A percentile compares a stretch with the other conserved stretches of the same genome.
Evolutionary conservation across 1,284 basidiomycete genomes (phyloP).

Genomic region (Sporisorium graminicola): DNA sequence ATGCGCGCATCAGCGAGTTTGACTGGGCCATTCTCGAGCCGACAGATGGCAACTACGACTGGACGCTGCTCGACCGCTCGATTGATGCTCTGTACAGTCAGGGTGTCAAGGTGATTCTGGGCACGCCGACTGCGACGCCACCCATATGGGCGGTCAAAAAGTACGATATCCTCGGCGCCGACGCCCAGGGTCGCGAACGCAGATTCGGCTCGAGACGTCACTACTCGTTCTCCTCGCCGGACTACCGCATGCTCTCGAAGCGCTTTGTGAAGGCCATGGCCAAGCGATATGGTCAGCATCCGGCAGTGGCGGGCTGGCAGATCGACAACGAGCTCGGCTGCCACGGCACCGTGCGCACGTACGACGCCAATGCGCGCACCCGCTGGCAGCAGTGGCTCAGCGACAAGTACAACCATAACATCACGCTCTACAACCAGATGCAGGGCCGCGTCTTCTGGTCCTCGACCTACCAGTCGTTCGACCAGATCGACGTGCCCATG

Average conservation of each 20-base stretch:
- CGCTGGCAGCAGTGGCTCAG: conserved; percentile 50
- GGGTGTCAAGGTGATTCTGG: conserved; percentile 56
- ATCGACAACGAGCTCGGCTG: conserved; percentile 55
- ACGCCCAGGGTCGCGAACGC: conserved; percentile 34
- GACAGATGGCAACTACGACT: conserved; percentile 48
- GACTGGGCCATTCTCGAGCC: conserved; percentile 57
- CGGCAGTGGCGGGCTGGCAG: conserved; percentile 45
- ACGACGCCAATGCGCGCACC: conserved; percentile 37
- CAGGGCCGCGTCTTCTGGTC: conserved; percentile 56
- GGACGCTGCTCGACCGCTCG: conserved; percentile 37
- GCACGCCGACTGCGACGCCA: conserved; percentile 50
- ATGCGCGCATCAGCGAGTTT: conserved; percentile 55
- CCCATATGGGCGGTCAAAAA: conserved; percentile 53
- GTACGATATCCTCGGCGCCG: conserved; percentile 52
- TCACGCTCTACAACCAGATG: conserved; percentile 45
- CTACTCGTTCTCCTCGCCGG: conserved; percentile 44
- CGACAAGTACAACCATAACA: conserved; percentile 50
- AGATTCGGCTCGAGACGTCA: conserved; percentile 47
- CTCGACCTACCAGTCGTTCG: conserved; percentile 44
- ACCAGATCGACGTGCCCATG: conserved; percentile 43
- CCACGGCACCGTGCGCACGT: conserved; percentile 41
- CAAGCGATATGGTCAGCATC: conserved; percentile 43
- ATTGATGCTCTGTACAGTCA: conserved; percentile 36
- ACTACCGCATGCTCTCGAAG: conserved; percentile 48
- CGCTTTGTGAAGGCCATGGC: conserved; percentile 47